Percentiles rank a stretch among this genome's conserved stretches.
These are phyloP conservation scores for Scedosporium aurantiacum DNA, from an alignment of 2,329 filamentous ascomycete species.

Conservation along the genomic window DNA sequence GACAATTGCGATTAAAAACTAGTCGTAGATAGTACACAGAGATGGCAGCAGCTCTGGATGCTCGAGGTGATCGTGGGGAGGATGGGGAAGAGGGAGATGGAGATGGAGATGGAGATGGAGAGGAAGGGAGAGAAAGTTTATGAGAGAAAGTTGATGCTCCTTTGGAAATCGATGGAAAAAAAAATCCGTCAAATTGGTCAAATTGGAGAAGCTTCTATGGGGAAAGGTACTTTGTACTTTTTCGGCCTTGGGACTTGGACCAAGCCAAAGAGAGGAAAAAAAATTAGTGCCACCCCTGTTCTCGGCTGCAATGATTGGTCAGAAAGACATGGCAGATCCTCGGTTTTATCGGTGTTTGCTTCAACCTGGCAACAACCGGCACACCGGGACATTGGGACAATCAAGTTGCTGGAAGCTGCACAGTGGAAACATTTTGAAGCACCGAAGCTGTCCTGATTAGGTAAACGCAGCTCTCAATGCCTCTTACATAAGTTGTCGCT, in stretches of 20 bases:
- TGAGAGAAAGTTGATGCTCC: slow-evolving; percentile 9
- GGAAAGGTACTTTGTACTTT: slow-evolving; percentile 1
- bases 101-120: slow-evolving; percentile 7
- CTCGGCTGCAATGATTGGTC: not conserved
- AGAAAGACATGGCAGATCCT: slow-evolving; percentile 2
- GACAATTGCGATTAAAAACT: slow-evolving; percentile 1
- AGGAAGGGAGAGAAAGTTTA: slow-evolving; percentile 10
- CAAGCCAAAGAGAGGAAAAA: not conserved
- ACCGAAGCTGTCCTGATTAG: too few species aligned
- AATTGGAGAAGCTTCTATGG: slow-evolving; percentile 14
- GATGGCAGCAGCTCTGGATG: slow-evolving; percentile 7
- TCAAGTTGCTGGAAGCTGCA: too few species aligned
- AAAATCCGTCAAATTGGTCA: slow-evolving; percentile 7
- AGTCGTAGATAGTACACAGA: slow-evolving; percentile 2
- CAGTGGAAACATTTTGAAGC: too few species aligned
- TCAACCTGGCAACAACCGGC: not conserved
- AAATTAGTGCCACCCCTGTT: slow-evolving; percentile 3
- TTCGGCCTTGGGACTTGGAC: too few species aligned
- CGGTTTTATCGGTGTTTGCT: not conserved
- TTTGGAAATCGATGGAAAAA: slow-evolving; percentile 7
- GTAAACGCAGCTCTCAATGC: too few species aligned
- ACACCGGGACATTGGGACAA: too few species aligned
- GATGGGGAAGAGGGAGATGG: not conserved
- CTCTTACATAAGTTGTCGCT: too few species aligned
- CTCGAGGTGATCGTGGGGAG: not conserved